Evolutionary conservation across 768 basidiomycete genomes (phyloP), one percentile per base, ranked within the genome.

Genomic region (Mycena sanguinolenta): DNA sequence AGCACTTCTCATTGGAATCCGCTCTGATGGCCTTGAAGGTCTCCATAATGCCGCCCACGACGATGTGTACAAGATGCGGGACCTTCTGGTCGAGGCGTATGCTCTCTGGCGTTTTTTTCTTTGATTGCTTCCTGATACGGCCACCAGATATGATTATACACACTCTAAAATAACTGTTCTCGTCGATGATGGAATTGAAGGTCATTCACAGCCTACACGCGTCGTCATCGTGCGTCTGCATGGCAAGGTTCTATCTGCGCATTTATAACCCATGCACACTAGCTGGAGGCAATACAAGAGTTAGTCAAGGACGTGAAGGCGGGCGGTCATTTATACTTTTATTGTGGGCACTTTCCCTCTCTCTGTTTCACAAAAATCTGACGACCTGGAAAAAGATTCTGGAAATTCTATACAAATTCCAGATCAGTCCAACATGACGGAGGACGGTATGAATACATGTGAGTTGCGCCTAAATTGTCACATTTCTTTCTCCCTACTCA

Each of bases 251-350:
- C 58, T 25, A 13, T 21, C 2, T 39, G 8, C 16, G 28, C 42
- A n/a, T 34, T 32, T 27, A 34, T 55, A 30, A 58, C 46, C 25
- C 38, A 17, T 55, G 14, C 54, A 14, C 55, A 19, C n/a, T n/a
- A 89, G 88, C 74, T 82, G n/a, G 72, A 70, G 12, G 84, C 85
- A 30, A 85, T 89, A 50, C 62, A 78, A 0, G 78, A 79, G 1
- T 78, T 91, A 9, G 86, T 89, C 2, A 69, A 76, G 13, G 72
- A 62, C 49, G 76, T 72, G 1, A 64, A 63, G 13, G 19, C 69
- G 0, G 76, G 73, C 13, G 78, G 78, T 60, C 70, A 27, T 17
- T 69, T 76, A 21, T 63, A 62, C 4, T 77, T 79, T 32, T 63
- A 75, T 27, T 79, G 77, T 78, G 19, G 3, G 77, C 14, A 1